A percentile compares a stretch with the other conserved stretches of the same genome.
Conservation (phyloP, 305 asterid species). For the Solanum hybrid region DNA sequence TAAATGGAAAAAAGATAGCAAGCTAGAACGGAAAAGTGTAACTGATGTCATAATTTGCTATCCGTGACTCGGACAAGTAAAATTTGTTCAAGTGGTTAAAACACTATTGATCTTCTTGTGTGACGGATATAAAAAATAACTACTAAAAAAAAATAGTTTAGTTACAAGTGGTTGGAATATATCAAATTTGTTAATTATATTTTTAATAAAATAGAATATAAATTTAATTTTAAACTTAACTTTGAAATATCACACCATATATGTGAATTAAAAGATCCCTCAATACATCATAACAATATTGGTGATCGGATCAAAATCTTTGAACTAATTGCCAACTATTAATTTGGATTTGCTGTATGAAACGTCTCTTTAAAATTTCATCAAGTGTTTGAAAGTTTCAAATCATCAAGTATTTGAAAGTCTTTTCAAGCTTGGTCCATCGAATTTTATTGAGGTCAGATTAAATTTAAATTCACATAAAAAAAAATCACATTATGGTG, state of each 20-base stretch:
- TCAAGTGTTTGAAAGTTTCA: not conserved
- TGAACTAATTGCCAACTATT: not conserved
- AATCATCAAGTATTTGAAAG: not conserved
- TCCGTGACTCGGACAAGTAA: not conserved
- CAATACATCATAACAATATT: not conserved
- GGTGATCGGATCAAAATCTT: not conserved
- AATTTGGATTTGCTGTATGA: not conserved
- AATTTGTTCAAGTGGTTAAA: not conserved
- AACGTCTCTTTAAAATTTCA: not conserved
- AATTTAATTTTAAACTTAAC: too few relatives aligned
- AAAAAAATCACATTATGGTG: too few relatives aligned
- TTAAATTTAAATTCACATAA: not conserved
- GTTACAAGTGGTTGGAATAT: not conserved
- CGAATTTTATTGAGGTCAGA: too few relatives aligned
- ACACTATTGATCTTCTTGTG: not conserved
- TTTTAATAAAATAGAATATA: too few relatives aligned
- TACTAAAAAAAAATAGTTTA: not conserved
- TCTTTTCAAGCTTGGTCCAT: not conserved
- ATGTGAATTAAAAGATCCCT: not conserved
- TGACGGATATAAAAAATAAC: too few relatives aligned
- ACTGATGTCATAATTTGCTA: not conserved
- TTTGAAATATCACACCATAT: too few relatives aligned
- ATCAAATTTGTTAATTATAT: too few relatives aligned
- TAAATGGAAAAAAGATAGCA: not conserved
- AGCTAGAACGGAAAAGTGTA: not conserved